Evolutionary conservation across 106 monocot species (phyloP), one percentile per base, ranked within the genome.

Genomic region (Cymbidium sinense): DNA sequence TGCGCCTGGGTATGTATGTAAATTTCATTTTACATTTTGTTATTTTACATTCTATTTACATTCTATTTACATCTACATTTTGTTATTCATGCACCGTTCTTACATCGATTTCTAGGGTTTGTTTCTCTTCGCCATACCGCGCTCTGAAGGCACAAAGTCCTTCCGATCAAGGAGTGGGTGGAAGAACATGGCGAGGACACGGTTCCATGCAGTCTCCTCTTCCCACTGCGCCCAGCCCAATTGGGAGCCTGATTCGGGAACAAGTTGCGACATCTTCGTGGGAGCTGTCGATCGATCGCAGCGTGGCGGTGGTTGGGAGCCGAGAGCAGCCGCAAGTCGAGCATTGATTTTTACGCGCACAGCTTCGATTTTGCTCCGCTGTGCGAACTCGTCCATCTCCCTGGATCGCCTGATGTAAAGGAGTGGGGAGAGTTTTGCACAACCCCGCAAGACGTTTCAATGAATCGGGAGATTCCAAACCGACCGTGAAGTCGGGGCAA

Each of bases 321-420:
- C n/a, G n/a, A n/a, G n/a, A 94, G 96, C 82, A 98, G 96, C 78
- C 94, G 96, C 9, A 98, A 94, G 78, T 94, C 96, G 54, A 98
- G 96, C 87, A 19, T 84, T 98, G 96, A 98, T n/a, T n/a, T n/a
- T n/a, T n/a, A n/a, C n/a, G n/a, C 84, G 89, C 96, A 86, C 94
- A n/a, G 93, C 91, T 20, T 91, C 25, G 96, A 98, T 74, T 82
- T 98, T 8, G 91, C 96, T n/a, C 83, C 91, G n/a, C n/a, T n/a
- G n/a, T 10, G n/a, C n/a, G n/a, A 55, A 93, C 19, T 93, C 94
- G 9, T 88, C 92, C 9, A 91, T 98, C 30, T 86, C 74, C 83
- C 3, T 61, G 58, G 36, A 29, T 31, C 47, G 33, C 64, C 37
- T 50, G 77, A 34, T 8, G 25, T n/a, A 80, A 58, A 17, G 73